Evolutionary conservation across 495 filamentous ascomycete genomes (phyloP).

Genomic region (Annulohypoxylon stygium): DNA sequence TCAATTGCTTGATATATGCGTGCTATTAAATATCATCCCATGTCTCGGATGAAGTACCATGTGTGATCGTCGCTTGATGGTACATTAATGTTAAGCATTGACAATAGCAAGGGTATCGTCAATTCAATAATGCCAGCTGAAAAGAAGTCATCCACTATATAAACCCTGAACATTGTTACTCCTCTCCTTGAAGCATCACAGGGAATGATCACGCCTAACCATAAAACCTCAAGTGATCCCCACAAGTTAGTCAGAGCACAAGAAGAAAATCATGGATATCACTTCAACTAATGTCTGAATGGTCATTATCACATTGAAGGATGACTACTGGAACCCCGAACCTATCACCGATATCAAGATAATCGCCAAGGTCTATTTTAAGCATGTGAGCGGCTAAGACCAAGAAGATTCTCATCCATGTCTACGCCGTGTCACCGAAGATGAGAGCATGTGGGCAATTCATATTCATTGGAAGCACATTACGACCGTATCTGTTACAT

Average conservation of each 20-base stretch:
- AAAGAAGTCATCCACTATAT: neutral
- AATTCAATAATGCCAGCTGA: neutral
- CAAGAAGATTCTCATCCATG: neutral
- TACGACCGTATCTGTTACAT: neutral
- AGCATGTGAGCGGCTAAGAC: neutral
- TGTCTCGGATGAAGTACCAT: neutral
- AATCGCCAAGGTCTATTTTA: constrained; percentile 2
- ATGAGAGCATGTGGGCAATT: too few relatives aligned
- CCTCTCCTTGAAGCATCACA: neutral
- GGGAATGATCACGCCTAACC: neutral
- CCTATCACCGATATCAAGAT: neutral
- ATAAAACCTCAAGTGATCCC: neutral
- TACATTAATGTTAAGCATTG: neutral
- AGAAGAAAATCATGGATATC: neutral
- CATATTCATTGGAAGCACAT: neutral
- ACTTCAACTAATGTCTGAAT: neutral
- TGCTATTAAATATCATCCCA: neutral
- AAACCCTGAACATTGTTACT: neutral
- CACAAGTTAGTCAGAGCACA: neutral
- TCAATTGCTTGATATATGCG: constrained; percentile 1
- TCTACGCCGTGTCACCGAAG: neutral
- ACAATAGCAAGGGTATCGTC: neutral
- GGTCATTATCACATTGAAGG: neutral
- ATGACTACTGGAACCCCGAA: neutral
- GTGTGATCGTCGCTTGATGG: neutral